Evolutionary conservation across 352 stramenopile species (phyloP), one percentile per base, ranked within the genome.

Genomic region (Pythium plurisporium): DNA sequence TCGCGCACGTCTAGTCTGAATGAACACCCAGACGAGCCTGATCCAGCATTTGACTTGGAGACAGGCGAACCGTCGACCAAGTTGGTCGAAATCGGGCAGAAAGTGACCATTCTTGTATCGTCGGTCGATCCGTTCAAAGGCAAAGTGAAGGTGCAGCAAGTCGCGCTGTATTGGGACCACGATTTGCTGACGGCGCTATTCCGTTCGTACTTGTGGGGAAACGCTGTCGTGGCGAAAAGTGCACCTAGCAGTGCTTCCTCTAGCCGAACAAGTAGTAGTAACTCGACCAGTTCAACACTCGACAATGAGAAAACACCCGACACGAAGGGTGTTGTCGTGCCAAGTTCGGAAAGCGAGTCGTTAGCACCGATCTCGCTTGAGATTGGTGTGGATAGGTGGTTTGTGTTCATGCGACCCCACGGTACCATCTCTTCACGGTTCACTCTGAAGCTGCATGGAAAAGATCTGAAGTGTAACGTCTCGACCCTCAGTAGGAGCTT

Each of bases 121-220:
- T 85, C 68, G 23, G 59, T 76, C 10, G 53, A 75, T 17, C 81
- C 81, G 41, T 75, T 88, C 23, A 74, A 81, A 25, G 70, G 55
- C 4, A 79, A 77, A 54, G 44, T 89, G 8, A 73, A 71, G 17
- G 49, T 73, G 3, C 64, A 87, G 30, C 79, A 82, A 59, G 65
- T 76, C 6, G 68, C 71, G 1, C 3, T 89, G 5, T 91, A 89
- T 44, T 91, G 81, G 81, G 79, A 91, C 43, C 77, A 89, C 30
- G 74, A 87, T 12, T 58, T 89, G 22, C 47, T 91, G 8, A 77
- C 80, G 38, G 70, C 73, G 4, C 54, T 91, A 17, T 75, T 87
- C 49, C 68, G 61, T 3, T 87, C 82, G 15, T 83, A 88, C 34
- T 56, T 84, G 0, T 67, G 74, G 19, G 69, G 63, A 0, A 76